Percentiles rank a stretch among this genome's conserved stretches.
These are phyloP conservation scores for Claviceps cyperi DNA, from an alignment of 2,329 filamentous ascomycete genomes.

Conservation along the genomic window DNA sequence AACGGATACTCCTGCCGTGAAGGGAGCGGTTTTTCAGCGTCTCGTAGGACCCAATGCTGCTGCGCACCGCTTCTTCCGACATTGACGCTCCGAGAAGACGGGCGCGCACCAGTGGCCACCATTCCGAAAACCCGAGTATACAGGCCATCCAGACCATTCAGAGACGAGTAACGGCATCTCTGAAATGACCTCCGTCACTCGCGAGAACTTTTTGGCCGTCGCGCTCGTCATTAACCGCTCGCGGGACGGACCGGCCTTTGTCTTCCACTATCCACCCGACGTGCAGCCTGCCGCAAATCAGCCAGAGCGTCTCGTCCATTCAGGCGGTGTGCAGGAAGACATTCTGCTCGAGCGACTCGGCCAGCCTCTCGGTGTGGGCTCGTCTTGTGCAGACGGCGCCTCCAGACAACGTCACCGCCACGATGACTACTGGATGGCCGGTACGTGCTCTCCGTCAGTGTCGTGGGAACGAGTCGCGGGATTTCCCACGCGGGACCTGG, in stretches of 20 bases:
- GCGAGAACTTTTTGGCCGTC: slow-evolving; percentile 50
- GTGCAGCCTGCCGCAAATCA: slow-evolving; percentile 25
- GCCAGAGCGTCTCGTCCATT: slow-evolving; percentile 16
- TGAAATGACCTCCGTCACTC: slow-evolving; percentile 34
- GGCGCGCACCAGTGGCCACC: neutral
- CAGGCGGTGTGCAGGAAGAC: slow-evolving; percentile 29
- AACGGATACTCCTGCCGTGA: neutral
- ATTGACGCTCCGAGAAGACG: no score
- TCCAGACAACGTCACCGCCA: slow-evolving; percentile 33
- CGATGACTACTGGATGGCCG: slow-evolving; percentile 41
- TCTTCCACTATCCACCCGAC: slow-evolving; percentile 75
- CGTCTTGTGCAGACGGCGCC: slow-evolving; percentile 19
- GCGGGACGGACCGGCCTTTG: slow-evolving; percentile 64
- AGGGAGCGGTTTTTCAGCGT: neutral
- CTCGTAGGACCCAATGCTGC: no score
- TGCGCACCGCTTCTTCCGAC: no score
- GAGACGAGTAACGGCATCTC: neutral
- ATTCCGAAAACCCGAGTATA: neutral
- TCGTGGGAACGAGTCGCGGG: slow-evolving; percentile 63
- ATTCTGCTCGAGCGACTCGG: slow-evolving; percentile 32
- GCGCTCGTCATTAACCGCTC: slow-evolving; percentile 62
- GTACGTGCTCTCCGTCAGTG: slow-evolving; percentile 41
- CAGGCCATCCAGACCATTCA: neutral
- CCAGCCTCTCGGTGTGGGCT: slow-evolving; percentile 19
- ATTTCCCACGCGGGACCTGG: slow-evolving; percentile 61